These are phyloP conservation scores for Phytophthora crassamura DNA, from an alignment of 352 stramenopile genomes.

Conservation along the genomic window DNA sequence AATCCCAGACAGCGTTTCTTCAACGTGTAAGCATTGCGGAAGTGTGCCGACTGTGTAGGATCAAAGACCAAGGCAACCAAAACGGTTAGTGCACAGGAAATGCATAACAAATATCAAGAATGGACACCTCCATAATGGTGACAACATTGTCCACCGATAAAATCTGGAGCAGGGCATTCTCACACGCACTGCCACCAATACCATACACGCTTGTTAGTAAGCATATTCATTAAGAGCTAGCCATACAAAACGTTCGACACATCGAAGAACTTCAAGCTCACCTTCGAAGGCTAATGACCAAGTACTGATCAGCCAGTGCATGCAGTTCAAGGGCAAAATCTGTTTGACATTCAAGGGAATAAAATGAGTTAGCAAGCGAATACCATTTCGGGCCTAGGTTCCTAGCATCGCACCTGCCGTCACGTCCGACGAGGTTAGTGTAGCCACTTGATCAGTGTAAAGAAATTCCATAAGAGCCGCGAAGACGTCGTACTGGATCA, in stretches of 20 bases:
- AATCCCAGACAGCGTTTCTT: constrained; percentile 86
- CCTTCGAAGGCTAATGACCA: constrained; percentile 68
- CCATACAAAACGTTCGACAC: not conserved
- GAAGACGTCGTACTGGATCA: constrained; percentile 76
- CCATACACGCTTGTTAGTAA: too few relatives aligned
- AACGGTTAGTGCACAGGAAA: not conserved
- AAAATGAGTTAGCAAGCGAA: not conserved
- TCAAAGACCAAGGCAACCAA: not conserved
- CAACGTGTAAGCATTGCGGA: constrained; percentile 69
- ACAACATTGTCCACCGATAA: constrained; percentile 82
- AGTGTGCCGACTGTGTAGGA: constrained; percentile 66
- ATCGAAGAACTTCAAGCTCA: constrained; percentile 16
- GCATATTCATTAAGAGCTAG: not conserved
- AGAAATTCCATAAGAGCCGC: constrained; percentile 88
- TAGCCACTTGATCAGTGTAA: constrained; percentile 85
- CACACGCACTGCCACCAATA: constrained; percentile 74
- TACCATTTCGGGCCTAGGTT: not conserved
- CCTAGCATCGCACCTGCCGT: constrained; percentile 42
- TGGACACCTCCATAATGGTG: constrained; percentile 66
- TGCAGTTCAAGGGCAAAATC: constrained; percentile 87
- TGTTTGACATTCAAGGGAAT: constrained; percentile 16
- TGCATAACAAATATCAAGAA: not conserved
- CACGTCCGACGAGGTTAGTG: constrained; percentile 41
- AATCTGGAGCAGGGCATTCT: constrained; percentile 69
- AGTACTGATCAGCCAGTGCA: constrained; percentile 86